Conservation (phyloP, 2,329 filamentous ascomycete genomes). For the Ophioceras dolichostomum region DNA sequence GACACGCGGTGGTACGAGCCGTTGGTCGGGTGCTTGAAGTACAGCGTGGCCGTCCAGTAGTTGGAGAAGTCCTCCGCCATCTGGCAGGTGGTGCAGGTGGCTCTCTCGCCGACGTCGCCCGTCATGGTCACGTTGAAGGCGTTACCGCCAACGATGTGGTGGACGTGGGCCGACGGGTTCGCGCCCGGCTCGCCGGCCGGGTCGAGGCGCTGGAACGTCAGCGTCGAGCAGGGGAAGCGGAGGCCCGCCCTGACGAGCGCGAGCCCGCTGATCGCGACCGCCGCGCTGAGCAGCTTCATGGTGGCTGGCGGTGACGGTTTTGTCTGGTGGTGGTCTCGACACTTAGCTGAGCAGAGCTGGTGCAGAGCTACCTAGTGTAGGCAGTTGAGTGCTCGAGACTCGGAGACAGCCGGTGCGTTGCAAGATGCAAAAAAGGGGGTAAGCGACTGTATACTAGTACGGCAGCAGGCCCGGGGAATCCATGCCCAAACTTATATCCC, state of each 20-base stretch:
- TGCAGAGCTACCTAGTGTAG: too few relatives aligned
- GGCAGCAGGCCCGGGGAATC: too few relatives aligned
- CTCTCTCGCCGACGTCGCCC: constrained; percentile 11
- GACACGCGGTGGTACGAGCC: constrained; percentile 14
- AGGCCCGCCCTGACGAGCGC: constrained; percentile 12
- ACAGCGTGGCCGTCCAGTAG: constrained; percentile 15
- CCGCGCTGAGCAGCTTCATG: constrained; percentile 7
- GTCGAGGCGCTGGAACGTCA: constrained; percentile 14
- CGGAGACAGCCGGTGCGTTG: too few relatives aligned
- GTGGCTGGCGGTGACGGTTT: too few relatives aligned
- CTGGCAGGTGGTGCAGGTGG: constrained; percentile 15
- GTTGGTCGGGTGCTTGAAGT: constrained; percentile 15
- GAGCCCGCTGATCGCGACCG: constrained; percentile 6
- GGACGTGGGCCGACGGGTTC: constrained; percentile 11
- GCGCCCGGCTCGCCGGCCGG: constrained; percentile 11
- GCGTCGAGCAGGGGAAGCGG: constrained; percentile 15
- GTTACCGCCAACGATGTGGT: constrained; percentile 13
- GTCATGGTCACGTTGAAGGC: constrained; percentile 14
- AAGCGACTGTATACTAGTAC: too few relatives aligned
- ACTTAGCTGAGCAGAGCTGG: too few relatives aligned
- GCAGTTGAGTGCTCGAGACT: too few relatives aligned
- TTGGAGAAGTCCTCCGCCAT: constrained; percentile 17
- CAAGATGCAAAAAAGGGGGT: too few relatives aligned
- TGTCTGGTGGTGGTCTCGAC: too few relatives aligned
- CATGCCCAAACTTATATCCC: too few relatives aligned